These are phyloP conservation scores for Metschnikowia arizonensis DNA, from an alignment of 805 yeast species.

Conservation along the genomic window DNA sequence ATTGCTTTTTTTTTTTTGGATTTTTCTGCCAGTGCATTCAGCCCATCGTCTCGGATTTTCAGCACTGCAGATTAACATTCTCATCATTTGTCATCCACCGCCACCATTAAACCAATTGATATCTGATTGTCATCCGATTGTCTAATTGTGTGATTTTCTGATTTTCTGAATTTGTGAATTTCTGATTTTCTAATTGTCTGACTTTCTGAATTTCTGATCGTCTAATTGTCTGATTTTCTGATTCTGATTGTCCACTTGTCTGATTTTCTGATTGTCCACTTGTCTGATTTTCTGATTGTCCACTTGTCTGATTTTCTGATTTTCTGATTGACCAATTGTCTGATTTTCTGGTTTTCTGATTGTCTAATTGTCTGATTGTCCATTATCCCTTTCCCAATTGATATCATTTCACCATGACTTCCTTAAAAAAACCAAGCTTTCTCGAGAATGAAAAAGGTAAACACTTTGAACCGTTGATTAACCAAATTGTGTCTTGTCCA, in stretches of 20 bases:
- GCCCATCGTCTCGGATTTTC: neutral
- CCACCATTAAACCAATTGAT: neutral
- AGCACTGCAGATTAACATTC: neutral
- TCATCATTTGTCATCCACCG: neutral
- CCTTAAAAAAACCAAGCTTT: constrained; percentile 17
- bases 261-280: too few relatives aligned
- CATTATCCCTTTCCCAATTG: too few relatives aligned
- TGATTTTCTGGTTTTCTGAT: too few relatives aligned
- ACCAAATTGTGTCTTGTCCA: constrained; percentile 35
- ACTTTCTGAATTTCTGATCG: too few relatives aligned
- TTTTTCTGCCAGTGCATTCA: neutral
- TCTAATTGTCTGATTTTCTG: too few relatives aligned
- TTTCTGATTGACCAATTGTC: neutral
- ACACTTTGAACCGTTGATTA: constrained; percentile 31
- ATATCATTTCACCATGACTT: constrained; percentile 25
- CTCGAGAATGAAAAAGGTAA: constrained; percentile 25
- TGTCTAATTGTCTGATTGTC: neutral
- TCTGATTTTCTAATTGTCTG: too few relatives aligned
- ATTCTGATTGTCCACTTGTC: too few relatives aligned
- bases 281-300: too few relatives aligned
- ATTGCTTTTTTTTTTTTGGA: neutral
- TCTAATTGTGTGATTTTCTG: too few relatives aligned
- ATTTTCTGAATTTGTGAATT: too few relatives aligned
- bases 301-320: too few relatives aligned
- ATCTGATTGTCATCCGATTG: too few relatives aligned